Percentiles rank a stretch among this genome's conserved stretches.
phyloP scores from a whole-genome alignment of 441 rosid species.

The Populus hybrid region DNA sequence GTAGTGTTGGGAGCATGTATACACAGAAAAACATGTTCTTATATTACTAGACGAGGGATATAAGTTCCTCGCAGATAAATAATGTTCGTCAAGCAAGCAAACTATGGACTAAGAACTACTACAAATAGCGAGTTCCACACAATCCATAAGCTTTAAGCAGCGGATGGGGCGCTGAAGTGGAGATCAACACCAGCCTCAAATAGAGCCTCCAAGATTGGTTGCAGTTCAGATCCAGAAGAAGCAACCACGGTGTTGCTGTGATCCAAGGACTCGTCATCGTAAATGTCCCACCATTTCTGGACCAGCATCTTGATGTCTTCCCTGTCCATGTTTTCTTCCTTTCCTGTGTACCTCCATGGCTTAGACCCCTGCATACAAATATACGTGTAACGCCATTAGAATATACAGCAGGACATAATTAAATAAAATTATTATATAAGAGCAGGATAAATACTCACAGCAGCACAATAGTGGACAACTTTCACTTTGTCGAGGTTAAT shows the following conservation, averaged over 20 bases:
- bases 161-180: constrained; percentile 54
- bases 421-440: background rate
- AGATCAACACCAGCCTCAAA: constrained; percentile 44
- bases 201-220: constrained; percentile 36
- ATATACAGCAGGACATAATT: background rate
- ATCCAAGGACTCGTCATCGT: constrained; percentile 54
- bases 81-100: too few species aligned
- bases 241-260: constrained; percentile 28
- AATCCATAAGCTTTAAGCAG: constrained; percentile 38
- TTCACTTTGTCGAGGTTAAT: constrained; percentile 49
- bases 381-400: background rate
- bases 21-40: too few species aligned
- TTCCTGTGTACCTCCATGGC: constrained; percentile 67
- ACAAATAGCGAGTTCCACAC: too few species aligned
- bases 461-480: constrained; percentile 76
- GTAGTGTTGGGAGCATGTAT: too few species aligned
- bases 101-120: too few species aligned
- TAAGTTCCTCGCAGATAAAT: too few species aligned
- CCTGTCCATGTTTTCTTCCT: constrained; percentile 68
- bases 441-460: constrained; percentile 29
- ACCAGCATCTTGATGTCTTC: constrained; percentile 62
- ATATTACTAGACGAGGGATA: too few species aligned
- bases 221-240: constrained; percentile 10
- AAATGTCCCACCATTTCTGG: constrained; percentile 70
- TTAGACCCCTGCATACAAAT: constrained; percentile 32